Evolutionary conservation across 306 rosid species (phyloP), one percentile per base, ranked within the genome.

Genomic region (Mimosa bimucronata): DNA sequence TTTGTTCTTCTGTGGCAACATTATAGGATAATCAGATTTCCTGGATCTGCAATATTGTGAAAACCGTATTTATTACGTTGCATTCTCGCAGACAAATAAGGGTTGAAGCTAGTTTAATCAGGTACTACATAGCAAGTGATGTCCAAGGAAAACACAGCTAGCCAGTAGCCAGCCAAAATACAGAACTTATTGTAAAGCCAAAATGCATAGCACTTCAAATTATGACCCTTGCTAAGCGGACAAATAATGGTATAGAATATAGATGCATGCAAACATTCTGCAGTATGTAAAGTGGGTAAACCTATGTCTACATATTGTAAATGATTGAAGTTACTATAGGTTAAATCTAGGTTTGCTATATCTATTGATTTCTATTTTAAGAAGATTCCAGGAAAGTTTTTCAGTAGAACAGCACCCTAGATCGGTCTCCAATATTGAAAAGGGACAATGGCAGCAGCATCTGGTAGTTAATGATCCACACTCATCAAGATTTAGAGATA

Each of bases 1-100:
- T 19, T 73, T 53, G 21, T 34, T 38, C 37, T n/a, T 74, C 74
- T 14, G 37, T 69, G 23, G 38, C 74, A 70, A 70, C 60, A 28
- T 7, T 14, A 7, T 71, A 2, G 31, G 55, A 41, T 68, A 70
- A 42, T 44, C 25, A 44, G 13, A n/a, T 41, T 45, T 70, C n/a
- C 40, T 42, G 11, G 23, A 19, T 73, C 66, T 73, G 46, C 48
- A 52, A 53, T 6, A 34, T 2, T 52, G 77, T 21, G 13, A 50
- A 48, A 0, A 5, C 65, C 53, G 37, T 58, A 10, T 57, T 18
- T 57, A 38, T 58, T 25, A 23, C 18, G 10, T 67, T 69, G 21
- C 74, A 41, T 46, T 69, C 48, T 75, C 19, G 53, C 40, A 9
- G 57, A 57, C 29, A 73, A 53, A 34, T 31, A 37, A 52, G 9